Evolutionary conservation across 2,329 filamentous ascomycete genomes (phyloP).

Genomic region (Arachnomyces sp.): DNA sequence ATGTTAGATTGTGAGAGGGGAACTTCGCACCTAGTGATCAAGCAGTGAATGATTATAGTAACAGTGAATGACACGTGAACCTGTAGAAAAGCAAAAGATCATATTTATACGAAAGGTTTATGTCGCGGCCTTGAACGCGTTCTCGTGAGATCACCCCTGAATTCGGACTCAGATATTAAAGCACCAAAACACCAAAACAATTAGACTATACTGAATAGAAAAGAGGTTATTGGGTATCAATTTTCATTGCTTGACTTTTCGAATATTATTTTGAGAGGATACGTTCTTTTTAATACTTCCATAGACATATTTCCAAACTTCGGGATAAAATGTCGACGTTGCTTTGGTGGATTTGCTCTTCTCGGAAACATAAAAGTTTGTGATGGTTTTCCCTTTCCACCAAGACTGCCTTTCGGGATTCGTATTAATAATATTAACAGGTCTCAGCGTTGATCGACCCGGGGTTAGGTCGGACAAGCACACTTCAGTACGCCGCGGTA

Average conservation of each 20-base stretch:
- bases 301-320: conserved; percentile 38
- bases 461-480: conserved; percentile 35
- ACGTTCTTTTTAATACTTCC: conserved; percentile 28
- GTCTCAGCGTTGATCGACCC: conserved; percentile 27
- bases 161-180: too few relatives aligned
- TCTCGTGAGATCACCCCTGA: too few relatives aligned
- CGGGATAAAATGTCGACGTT: conserved; percentile 35
- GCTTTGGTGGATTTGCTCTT: conserved; percentile 30
- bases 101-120: too few relatives aligned
- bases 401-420: conserved; percentile 29
- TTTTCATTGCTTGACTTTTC: background rate
- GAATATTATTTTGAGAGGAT: conserved; percentile 5
- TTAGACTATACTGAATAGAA: too few relatives aligned
- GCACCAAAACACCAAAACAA: too few relatives aligned
- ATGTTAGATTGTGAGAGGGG: background rate
- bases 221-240: too few relatives aligned
- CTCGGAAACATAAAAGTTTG: conserved; percentile 32
- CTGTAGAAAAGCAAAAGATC: too few relatives aligned
- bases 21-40: too few relatives aligned
- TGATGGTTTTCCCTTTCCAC: conserved; percentile 30
- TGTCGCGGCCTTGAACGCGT: too few relatives aligned
- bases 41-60: too few relatives aligned
- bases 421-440: conserved; percentile 34
- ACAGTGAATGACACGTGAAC: too few relatives aligned
- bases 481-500: conserved; percentile 36